Base-by-base conservation (phyloP, 2,329 filamentous ascomycete species). In the Beauveria rudraprayagi region DNA sequence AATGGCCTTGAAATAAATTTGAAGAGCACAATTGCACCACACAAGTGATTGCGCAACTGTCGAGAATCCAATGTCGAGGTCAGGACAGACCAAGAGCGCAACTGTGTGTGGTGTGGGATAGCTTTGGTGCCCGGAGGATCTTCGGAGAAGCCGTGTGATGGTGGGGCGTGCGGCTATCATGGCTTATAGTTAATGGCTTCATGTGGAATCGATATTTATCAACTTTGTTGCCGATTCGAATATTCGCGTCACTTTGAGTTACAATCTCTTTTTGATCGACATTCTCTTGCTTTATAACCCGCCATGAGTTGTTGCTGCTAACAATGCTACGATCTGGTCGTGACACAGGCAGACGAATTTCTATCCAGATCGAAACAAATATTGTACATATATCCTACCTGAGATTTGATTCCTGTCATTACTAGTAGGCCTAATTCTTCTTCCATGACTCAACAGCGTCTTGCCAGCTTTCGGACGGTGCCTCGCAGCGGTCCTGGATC, bases 401-500 rank as follows among this genome's bases (percentile, higher is more conserved):
- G 22, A 43, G 17, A 30, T 22, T 30, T n/a, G 24, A 22, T 30
- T 14, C 2, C 17, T 3, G 3, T 8, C 10, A 26, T 6, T 11
- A n/a, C 7, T 4, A n/a, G 41, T 24, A 16, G 3, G n/a, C 61
- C 11, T 54, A 48, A 46, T 65, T 64, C 52, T 67, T 70, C 14
- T 80, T 77, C 89, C 90, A 92, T 43, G 73, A 74, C 64, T 83
- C 80, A 52, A 91, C 70, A 2, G 85, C 87, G 62, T 82, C 79
- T 69, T 92, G 86, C 81, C 87, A 91, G 17, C 77, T 80, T 47
- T 78, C 76, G 1, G 77, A 78, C 44, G 78, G 75, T 53, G 80
- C 82, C 10, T 78, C 83, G 71, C 94, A 97, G 66, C 91, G 81
- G 69, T 92, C 89, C 46, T 80, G 82, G 3, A 97, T 81, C 28